Evolutionary conservation across 2,329 filamentous ascomycete genomes (phyloP).

Genomic region (Tolypocladium pustulatum): DNA sequence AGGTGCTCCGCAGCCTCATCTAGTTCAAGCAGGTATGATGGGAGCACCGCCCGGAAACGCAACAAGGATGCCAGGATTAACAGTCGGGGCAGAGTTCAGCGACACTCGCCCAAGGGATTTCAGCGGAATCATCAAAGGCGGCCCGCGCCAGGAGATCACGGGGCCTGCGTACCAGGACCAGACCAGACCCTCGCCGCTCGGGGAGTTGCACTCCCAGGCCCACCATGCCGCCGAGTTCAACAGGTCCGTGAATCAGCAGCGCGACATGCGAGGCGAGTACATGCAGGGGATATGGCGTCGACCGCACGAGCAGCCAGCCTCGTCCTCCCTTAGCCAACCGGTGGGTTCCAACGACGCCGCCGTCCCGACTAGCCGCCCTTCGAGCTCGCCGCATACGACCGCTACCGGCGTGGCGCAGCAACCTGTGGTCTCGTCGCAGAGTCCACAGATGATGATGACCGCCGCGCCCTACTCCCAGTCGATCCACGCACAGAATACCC

Average conservation of each 20-base stretch:
- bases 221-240: slow-evolving; percentile 87
- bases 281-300: slow-evolving; percentile 74
- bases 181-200: slow-evolving; percentile 62
- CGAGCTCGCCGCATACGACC: slow-evolving; percentile 48
- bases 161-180: slow-evolving; percentile 84
- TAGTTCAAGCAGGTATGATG: slow-evolving; percentile 64
- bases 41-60: slow-evolving; percentile 52
- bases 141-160: slow-evolving; percentile 80
- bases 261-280: slow-evolving; percentile 68
- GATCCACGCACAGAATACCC: slow-evolving; percentile 58
- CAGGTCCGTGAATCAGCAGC: slow-evolving; percentile 69
- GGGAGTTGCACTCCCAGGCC: slow-evolving; percentile 77
- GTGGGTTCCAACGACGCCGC: slow-evolving; percentile 32
- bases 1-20: slow-evolving; percentile 55
- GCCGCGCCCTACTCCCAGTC: slow-evolving; percentile 59
- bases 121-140: slow-evolving; percentile 63
- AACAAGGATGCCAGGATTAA: slow-evolving; percentile 74
- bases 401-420: slow-evolving; percentile 45
- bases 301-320: slow-evolving; percentile 64
- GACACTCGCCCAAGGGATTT: slow-evolving; percentile 73
- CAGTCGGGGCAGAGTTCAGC: slow-evolving; percentile 66
- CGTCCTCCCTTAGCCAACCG: slow-evolving; percentile 35
- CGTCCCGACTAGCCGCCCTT: slow-evolving; percentile 39
- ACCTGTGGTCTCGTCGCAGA: slow-evolving; percentile 48
- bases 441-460: slow-evolving; percentile 57